Percentiles rank a stretch among this genome's conserved stretches.
These are phyloP conservation scores for Acorus gramineus DNA, from an alignment of 106 monocot genomes.

Conservation along the genomic window DNA sequence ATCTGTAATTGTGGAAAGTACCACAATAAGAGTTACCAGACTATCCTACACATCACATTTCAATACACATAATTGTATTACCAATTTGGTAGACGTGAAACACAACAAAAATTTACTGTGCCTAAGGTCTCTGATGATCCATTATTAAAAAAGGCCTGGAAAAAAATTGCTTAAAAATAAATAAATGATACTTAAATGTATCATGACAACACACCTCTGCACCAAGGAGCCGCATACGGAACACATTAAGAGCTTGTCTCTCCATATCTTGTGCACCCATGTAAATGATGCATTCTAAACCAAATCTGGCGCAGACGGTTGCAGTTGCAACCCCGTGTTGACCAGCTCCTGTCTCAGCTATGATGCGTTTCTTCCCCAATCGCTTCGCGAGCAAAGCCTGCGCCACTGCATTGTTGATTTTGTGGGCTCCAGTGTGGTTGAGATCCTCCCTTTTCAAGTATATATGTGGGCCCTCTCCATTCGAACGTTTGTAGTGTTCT, in stretches of 20 bases:
- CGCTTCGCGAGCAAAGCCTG: constrained; percentile 71
- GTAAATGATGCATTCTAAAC: constrained; percentile 58
- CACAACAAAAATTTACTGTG: too few relatives aligned
- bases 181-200: not conserved
- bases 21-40: too few relatives aligned
- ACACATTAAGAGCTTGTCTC: constrained; percentile 66
- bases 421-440: constrained; percentile 83
- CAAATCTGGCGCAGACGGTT: constrained; percentile 71
- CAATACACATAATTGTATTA: too few relatives aligned
- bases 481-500: constrained; percentile 40
- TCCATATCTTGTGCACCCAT: constrained; percentile 90
- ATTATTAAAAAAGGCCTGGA: too few relatives aligned
- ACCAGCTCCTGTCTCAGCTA: constrained; percentile 77
- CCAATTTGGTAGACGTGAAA: too few relatives aligned
- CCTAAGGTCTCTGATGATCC: too few relatives aligned
- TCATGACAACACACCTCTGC: constrained; percentile 45
- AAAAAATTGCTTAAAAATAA: not conserved
- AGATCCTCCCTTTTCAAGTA: constrained; percentile 81
- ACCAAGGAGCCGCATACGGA: constrained; percentile 73
- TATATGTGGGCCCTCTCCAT: constrained; percentile 56
- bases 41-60: too few relatives aligned
- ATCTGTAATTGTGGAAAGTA: too few relatives aligned
- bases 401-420: constrained; percentile 74
- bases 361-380: constrained; percentile 72
- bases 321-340: constrained; percentile 84